A percentile compares a stretch with the other conserved stretches of the same genome.
Evolutionary conservation across 257 asterid species (phyloP).

Genomic region (Nicotiana noctiflora): DNA sequence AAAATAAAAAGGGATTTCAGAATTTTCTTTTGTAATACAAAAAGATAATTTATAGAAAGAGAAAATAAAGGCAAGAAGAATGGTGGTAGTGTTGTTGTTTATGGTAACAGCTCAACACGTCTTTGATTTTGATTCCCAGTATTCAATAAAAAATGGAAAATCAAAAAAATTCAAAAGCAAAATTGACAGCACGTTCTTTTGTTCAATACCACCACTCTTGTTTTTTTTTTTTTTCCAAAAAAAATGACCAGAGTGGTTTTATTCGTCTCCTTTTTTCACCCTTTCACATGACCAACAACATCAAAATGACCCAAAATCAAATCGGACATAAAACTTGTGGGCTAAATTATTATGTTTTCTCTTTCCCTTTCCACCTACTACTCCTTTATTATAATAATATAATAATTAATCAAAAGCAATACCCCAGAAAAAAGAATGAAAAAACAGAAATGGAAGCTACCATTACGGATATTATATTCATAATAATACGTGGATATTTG

Average conservation of each 20-base stretch:
- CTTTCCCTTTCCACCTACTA: not conserved
- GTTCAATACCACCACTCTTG: not conserved
- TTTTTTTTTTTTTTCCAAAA: not conserved
- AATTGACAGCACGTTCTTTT: conserved; percentile 6
- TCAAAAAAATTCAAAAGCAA: conserved; percentile 10
- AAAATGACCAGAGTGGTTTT: not conserved
- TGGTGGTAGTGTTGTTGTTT: not conserved
- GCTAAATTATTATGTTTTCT: not conserved
- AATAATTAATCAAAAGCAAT: conserved; percentile 1
- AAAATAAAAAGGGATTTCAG: not conserved
- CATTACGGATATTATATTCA: not conserved
- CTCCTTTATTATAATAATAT: not conserved
- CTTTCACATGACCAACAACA: conserved; percentile 4
- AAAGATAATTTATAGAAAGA: not conserved
- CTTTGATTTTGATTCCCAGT: conserved; percentile 29
- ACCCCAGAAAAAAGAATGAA: not conserved
- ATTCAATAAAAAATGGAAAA: conserved; percentile 7
- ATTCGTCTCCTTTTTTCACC: not conserved
- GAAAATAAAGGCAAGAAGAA: not conserved
- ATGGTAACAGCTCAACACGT: conserved; percentile 59
- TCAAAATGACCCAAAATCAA: not conserved
- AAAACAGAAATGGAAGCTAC: not conserved
- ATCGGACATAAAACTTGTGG: not conserved
- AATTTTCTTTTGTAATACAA: not conserved
- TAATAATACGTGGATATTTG: not conserved